phyloP scores from a whole-genome alignment of 2,329 filamentous ascomycete genomes.

The Aciculosporium take region DNA sequence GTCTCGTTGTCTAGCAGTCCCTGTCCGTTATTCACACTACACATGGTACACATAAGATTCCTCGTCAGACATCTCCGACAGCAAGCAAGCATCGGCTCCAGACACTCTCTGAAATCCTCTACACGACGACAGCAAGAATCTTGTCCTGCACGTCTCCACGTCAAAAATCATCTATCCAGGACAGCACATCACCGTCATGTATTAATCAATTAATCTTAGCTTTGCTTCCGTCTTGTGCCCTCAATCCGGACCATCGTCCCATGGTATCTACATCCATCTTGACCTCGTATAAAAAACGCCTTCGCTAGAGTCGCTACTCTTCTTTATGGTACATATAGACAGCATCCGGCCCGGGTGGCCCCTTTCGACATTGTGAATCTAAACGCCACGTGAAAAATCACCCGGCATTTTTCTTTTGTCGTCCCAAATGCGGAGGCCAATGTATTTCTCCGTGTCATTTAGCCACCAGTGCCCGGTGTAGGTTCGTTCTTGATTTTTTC shows the following conservation, averaged over 20 bases:
- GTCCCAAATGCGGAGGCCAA: background rate
- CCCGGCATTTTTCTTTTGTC: background rate
- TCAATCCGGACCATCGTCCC: too few species aligned
- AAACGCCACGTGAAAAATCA: background rate
- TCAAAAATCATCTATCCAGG: too few species aligned
- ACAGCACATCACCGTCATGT: too few species aligned
- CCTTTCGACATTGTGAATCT: background rate
- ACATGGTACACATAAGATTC: too few species aligned
- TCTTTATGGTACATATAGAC: background rate
- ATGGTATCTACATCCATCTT: background rate
- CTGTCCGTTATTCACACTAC: too few species aligned
- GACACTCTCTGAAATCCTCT: too few species aligned
- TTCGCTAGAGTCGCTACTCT: background rate
- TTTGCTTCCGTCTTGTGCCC: too few species aligned
- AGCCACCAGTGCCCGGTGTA: background rate
- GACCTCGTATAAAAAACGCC: background rate
- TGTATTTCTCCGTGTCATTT: background rate
- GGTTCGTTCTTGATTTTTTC: slow-evolving; percentile 10
- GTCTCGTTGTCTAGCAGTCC: too few species aligned
- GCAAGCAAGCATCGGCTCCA: too few species aligned
- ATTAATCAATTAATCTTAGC: too few species aligned
- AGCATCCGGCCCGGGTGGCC: too few species aligned
- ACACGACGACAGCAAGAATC: background rate
- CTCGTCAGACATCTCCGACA: too few species aligned
- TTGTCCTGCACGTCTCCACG: background rate